Evolutionary conservation across 2,329 filamentous ascomycete species (phyloP).

Genomic region (Fusarium keratoplasticum): DNA sequence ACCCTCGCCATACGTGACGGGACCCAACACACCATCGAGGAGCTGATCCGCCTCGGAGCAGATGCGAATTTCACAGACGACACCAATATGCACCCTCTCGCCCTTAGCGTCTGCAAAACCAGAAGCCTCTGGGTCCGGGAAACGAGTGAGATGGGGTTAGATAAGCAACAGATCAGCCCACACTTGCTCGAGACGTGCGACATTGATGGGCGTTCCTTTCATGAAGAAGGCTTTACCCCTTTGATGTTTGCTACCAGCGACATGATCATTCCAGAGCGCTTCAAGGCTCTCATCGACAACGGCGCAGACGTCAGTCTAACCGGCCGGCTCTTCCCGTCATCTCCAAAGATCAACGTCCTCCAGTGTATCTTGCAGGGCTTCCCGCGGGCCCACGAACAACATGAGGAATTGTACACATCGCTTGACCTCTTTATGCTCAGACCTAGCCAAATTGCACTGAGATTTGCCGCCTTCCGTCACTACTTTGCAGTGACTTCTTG

Average conservation of each 20-base stretch:
- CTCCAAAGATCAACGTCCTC: background rate
- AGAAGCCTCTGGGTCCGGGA: background rate
- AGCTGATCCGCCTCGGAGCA: background rate
- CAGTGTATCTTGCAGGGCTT: constrained; percentile 13
- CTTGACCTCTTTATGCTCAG: background rate
- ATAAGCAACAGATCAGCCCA: background rate
- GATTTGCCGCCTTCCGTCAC: background rate
- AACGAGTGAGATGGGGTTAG: background rate
- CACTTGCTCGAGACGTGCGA: background rate
- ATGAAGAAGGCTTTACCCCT: background rate
- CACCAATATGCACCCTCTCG: background rate
- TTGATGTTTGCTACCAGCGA: constrained; percentile 21
- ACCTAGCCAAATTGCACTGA: background rate
- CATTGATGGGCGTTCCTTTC: background rate
- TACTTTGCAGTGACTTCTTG: background rate
- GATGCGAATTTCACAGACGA: background rate
- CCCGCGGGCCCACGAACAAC: background rate
- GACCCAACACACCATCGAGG: background rate
- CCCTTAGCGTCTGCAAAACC: background rate
- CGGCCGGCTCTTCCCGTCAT: background rate
- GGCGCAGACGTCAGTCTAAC: background rate
- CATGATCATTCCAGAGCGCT: background rate
- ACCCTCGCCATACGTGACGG: background rate
- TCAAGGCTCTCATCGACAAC: background rate
- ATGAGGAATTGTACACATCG: background rate